These are phyloP conservation scores for Penicillium nordicum DNA, from an alignment of 2,329 filamentous ascomycete species.

Conservation along the genomic window DNA sequence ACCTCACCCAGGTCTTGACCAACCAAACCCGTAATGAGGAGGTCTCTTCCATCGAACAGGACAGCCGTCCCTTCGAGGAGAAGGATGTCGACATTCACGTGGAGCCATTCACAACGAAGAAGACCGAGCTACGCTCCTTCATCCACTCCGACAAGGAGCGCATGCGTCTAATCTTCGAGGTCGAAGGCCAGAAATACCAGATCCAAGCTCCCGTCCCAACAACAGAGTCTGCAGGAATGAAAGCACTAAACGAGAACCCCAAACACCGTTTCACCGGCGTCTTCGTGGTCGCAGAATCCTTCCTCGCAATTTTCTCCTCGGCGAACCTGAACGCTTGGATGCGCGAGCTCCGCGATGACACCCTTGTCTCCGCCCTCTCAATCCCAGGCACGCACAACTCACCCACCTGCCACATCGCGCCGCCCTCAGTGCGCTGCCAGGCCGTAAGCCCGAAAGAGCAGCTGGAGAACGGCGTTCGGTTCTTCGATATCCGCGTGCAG, in stretches of 20 bases:
- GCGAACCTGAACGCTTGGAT: constrained; percentile 75
- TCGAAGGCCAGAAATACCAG: constrained; percentile 62
- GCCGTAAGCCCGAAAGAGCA: constrained; percentile 73
- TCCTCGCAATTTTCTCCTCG: constrained; percentile 65
- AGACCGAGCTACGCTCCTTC: constrained; percentile 60
- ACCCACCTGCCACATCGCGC: constrained; percentile 75
- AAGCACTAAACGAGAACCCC: constrained; percentile 52
- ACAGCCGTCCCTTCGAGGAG: constrained; percentile 59
- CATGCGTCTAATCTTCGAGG: constrained; percentile 70
- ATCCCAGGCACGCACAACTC: constrained; percentile 97
- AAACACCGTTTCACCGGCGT: constrained; percentile 62
- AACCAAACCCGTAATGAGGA: constrained; percentile 43
- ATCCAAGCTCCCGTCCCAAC: constrained; percentile 67
- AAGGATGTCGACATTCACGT: constrained; percentile 63
- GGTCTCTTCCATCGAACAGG: constrained; percentile 44
- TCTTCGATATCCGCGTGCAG: constrained; percentile 86
- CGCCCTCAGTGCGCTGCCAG: constrained; percentile 93
- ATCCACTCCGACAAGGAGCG: constrained; percentile 60
- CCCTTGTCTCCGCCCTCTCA: constrained; percentile 73
- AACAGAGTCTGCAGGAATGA: constrained; percentile 59
- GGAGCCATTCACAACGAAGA: constrained; percentile 64
- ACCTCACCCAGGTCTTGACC: constrained; percentile 45
- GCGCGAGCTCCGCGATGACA: constrained; percentile 66
- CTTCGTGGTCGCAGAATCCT: constrained; percentile 56
- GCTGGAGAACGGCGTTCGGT: constrained; percentile 84